Evolutionary conservation across 768 basidiomycete species (phyloP).

Genomic region (Termitomyces titanicus): DNA sequence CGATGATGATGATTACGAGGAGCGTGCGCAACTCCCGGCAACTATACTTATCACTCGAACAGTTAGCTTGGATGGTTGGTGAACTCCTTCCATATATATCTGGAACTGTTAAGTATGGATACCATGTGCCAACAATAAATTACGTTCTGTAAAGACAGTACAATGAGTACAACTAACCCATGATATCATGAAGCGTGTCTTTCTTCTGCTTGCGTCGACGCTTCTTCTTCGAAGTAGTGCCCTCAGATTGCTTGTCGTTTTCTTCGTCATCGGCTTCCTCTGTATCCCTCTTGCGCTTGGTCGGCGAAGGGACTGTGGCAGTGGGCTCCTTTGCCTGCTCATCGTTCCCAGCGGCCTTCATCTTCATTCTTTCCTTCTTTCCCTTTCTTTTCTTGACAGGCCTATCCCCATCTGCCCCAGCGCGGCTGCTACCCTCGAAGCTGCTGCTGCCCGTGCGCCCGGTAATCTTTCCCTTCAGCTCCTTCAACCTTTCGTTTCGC

Average conservation of each 20-base stretch:
- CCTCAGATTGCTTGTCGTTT: constrained; percentile 31
- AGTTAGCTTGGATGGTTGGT: too few species aligned
- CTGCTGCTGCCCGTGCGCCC: constrained; percentile 31
- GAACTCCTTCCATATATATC: too few species aligned
- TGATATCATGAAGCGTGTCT: constrained; percentile 6
- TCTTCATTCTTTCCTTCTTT: constrained; percentile 63
- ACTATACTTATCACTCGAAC: too few species aligned
- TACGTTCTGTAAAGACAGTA: too few species aligned
- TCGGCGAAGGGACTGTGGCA: background rate
- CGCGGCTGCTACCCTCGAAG: constrained; percentile 18
- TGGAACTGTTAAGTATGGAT: too few species aligned
- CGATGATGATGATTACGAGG: too few species aligned
- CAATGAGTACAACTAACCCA: background rate
- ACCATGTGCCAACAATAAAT: too few species aligned
- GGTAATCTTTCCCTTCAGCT: constrained; percentile 63
- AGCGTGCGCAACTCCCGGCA: too few species aligned
- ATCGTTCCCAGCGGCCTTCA: constrained; percentile 31
- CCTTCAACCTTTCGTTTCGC: constrained; percentile 62
- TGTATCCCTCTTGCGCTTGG: constrained; percentile 16
- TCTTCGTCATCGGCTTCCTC: constrained; percentile 40
- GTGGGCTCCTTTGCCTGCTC: constrained; percentile 11
- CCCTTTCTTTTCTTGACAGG: constrained; percentile 61
- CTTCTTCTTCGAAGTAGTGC: constrained; percentile 24
- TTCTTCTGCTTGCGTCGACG: constrained; percentile 25
- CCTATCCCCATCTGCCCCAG: constrained; percentile 16